phyloP scores from a whole-genome alignment of 1,139 yeast species.

The Kodamaea ohmeri region DNA sequence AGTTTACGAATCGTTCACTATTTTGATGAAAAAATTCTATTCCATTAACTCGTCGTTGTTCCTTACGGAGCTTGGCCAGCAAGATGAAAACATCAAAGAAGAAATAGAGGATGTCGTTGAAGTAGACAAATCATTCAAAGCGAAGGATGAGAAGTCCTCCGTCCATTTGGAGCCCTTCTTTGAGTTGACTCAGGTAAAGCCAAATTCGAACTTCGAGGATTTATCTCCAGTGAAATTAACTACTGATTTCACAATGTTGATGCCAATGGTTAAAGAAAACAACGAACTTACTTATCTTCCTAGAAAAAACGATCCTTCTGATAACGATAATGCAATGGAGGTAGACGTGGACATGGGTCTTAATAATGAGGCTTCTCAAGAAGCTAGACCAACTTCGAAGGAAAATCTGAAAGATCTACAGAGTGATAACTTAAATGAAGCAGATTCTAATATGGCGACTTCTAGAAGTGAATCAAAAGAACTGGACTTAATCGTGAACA shows the following conservation, averaged over 20 bases:
- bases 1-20: conserved; percentile 24
- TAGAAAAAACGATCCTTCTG: conserved; percentile 1
- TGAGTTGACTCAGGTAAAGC: conserved; percentile 31
- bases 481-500: too few species aligned
- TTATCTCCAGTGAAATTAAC: conserved; percentile 33
- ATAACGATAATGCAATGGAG: conserved; percentile 4
- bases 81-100: conserved; percentile 26
- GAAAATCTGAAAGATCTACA: neutral
- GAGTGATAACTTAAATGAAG: too few species aligned
- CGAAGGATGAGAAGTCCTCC: conserved; percentile 13
- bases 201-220: conserved; percentile 15
- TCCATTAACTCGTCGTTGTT: conserved; percentile 31
- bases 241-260: conserved; percentile 39
- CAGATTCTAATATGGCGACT: neutral
- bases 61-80: conserved; percentile 25
- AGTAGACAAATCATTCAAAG: conserved; percentile 25
- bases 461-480: too few species aligned
- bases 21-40: conserved; percentile 29
- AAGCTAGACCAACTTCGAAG: neutral
- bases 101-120: conserved; percentile 37
- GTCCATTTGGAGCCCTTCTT: conserved; percentile 22
- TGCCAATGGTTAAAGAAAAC: conserved; percentile 25
- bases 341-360: conserved; percentile 12
- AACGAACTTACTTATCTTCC: conserved; percentile 16
- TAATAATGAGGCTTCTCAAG: conserved; percentile 9